Conservation (phyloP, 257 asterid species). For the Cinchona pubescens region DNA sequence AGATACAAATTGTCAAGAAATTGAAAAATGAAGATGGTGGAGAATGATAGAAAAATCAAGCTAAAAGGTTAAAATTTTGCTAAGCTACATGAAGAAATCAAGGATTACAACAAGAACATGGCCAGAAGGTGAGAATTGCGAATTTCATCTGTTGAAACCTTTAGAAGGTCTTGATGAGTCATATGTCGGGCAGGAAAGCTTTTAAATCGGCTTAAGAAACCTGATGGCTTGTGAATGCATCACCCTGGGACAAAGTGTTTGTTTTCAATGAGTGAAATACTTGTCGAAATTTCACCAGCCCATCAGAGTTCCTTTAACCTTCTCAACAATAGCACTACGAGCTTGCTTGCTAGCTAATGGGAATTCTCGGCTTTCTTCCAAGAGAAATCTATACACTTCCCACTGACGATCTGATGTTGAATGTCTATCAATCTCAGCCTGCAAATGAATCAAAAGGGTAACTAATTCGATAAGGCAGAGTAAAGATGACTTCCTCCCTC, state of each 20-base stretch:
- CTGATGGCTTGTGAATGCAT: background rate
- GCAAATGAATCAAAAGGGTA: slow-evolving; percentile 17
- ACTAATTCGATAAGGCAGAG: background rate
- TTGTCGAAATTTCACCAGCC: slow-evolving; percentile 38
- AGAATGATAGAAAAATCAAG: background rate
- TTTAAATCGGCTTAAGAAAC: background rate
- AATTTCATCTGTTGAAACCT: background rate
- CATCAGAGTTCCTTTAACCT: slow-evolving; percentile 39
- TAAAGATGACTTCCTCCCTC: background rate
- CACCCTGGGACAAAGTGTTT: background rate
- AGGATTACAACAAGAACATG: slow-evolving; percentile 8
- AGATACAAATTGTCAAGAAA: background rate
- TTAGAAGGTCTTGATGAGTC: background rate
- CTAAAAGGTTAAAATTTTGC: background rate
- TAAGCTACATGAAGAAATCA: background rate
- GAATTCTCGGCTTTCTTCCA: slow-evolving; percentile 41
- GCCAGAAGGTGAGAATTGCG: background rate
- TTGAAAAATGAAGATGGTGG: background rate
- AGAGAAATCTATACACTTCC: slow-evolving; percentile 48
- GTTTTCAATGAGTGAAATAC: background rate
- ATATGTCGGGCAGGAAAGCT: background rate
- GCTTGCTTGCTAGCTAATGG: slow-evolving; percentile 39
- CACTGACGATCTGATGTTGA: slow-evolving; percentile 45
- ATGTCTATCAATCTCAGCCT: slow-evolving; percentile 51
- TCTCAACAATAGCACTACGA: slow-evolving; percentile 32